phyloP scores from a whole-genome alignment of 2,329 filamentous ascomycete genomes.

The Colletotrichum sp. region DNA sequence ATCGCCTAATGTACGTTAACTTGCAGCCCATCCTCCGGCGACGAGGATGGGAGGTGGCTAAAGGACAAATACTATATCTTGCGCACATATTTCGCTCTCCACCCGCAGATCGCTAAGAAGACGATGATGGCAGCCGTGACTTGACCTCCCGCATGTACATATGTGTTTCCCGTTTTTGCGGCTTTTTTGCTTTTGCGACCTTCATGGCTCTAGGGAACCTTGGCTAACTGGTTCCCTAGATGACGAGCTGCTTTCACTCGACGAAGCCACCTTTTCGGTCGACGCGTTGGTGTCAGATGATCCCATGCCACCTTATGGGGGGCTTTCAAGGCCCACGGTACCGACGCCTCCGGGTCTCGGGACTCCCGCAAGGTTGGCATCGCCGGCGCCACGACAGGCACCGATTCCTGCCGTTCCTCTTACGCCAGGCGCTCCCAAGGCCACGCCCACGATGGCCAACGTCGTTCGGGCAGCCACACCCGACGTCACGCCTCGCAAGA shows the following conservation, averaged over 20 bases:
- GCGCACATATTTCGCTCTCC: slow-evolving; percentile 32
- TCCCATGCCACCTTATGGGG: slow-evolving; percentile 19
- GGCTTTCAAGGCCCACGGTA: neutral
- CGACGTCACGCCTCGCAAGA: slow-evolving; percentile 34
- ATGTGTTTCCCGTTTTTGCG: slow-evolving; percentile 26
- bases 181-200: slow-evolving; percentile 13
- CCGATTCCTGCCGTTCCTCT: slow-evolving; percentile 19
- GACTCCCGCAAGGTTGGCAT: slow-evolving; percentile 41
- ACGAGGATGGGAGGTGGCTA: slow-evolving; percentile 34
- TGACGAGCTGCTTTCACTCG: slow-evolving; percentile 65
- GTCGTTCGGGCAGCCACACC: slow-evolving; percentile 29
- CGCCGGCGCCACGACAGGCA: slow-evolving; percentile 27
- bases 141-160: slow-evolving; percentile 53
- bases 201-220: slow-evolving; percentile 18
- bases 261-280: slow-evolving; percentile 67
- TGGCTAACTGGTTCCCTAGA: slow-evolving; percentile 59
- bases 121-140: slow-evolving; percentile 67
- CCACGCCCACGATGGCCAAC: slow-evolving; percentile 28
- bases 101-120: slow-evolving; percentile 47
- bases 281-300: slow-evolving; percentile 73
- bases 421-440: slow-evolving; percentile 1
- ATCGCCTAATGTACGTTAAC: slow-evolving; percentile 71
- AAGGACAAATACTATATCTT: slow-evolving; percentile 56
- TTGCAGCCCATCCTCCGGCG: slow-evolving; percentile 35
- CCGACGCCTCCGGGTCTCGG: slow-evolving; percentile 45